Base-by-base conservation (phyloP, 1,139 yeast species). In the Sugiyamaella xylanicola region DNA sequence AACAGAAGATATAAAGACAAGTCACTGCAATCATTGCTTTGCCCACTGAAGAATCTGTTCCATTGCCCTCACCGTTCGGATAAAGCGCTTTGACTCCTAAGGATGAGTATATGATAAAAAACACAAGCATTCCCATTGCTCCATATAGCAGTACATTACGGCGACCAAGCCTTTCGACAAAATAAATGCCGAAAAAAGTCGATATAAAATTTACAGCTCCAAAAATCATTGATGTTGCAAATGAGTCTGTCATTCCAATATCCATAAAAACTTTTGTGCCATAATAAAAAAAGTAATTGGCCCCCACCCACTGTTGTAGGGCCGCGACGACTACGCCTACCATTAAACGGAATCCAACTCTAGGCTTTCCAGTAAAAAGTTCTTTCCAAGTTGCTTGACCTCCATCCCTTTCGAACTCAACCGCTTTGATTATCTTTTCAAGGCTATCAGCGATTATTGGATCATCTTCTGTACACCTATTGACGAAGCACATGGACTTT, bases 161-260 rank as follows among this genome's bases (percentile, higher is more conserved):
- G 74, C 93, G 82, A 63, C 95, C 95, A 62, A 83, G 78, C 63
- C 74, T 78, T 68, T 86, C 92, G 64, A 87, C 87, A 56, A 82
- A 77, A 70, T 75, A 85, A 59, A 87, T 74, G 58, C 89, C 86
- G 51, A 80, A 76, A 65, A 87, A 82, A 4, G 96, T 87, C 17
- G 92, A 85, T 39, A 77, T 83, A 72, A 87, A 86, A 75, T 89
- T 89, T 59, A 88, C 90, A 61, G 85, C 77, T 77, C 95, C 95
- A 54, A 88, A 77, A 59, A 88, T 79, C 62, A 89, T 86, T 21
- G 95, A 80, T n/a, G 95, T 86, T 70, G 84, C 79, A 74, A 84
- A 89, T 43, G 95, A 82, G 71, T 55, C 74, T 63, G 51, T 58
- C 70, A 87, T 73, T 66, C 95, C 95, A 63, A 87, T 89, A 63